Percentiles rank a stretch among this genome's conserved stretches.
phyloP scores from a whole-genome alignment of 2,329 filamentous ascomycete species.

The Phialocephala sp. region DNA sequence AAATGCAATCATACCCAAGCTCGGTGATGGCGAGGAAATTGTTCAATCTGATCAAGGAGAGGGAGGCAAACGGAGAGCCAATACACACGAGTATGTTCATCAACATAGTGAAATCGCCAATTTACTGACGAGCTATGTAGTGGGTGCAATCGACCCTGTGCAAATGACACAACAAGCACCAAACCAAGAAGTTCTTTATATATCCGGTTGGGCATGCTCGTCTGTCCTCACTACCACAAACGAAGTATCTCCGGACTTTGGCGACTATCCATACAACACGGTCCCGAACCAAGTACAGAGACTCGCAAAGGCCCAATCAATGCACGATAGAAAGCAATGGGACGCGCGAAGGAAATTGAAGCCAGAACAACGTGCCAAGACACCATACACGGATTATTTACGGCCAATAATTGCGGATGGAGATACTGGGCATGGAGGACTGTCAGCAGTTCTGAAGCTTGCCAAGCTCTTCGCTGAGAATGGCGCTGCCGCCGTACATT shows the following conservation, averaged over 20 bases:
- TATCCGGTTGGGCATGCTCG: slow-evolving; percentile 98
- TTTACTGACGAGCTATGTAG: slow-evolving; percentile 51
- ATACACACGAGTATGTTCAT: slow-evolving; percentile 82
- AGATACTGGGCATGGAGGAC: slow-evolving; percentile 92
- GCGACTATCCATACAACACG: slow-evolving; percentile 98
- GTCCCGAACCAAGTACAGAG: slow-evolving; percentile 98
- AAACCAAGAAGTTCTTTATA: slow-evolving; percentile 93
- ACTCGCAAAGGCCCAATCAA: slow-evolving; percentile 92
- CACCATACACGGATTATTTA: slow-evolving; percentile 89
- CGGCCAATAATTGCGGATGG: slow-evolving; percentile 95
- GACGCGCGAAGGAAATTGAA: slow-evolving; percentile 81
- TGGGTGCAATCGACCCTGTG: slow-evolving; percentile 98
- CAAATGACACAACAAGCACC: slow-evolving; percentile 99
- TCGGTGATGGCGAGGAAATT: slow-evolving; percentile 95
- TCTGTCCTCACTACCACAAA: slow-evolving; percentile 92
- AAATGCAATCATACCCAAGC: slow-evolving; percentile 88
- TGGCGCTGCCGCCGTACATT: slow-evolving; percentile 93
- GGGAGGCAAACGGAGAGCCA: slow-evolving; percentile 78
- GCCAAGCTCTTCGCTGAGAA: slow-evolving; percentile 98
- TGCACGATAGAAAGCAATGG: slow-evolving; percentile 97
- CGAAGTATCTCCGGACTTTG: slow-evolving; percentile 96
- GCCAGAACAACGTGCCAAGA: slow-evolving; percentile 71
- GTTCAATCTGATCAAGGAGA: slow-evolving; percentile 84
- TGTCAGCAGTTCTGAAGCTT: slow-evolving; percentile 92
- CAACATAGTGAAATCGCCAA: neutral